These are phyloP conservation scores for Gentiana macrophylla DNA, from an alignment of 257 asterid genomes.

Conservation along the genomic window DNA sequence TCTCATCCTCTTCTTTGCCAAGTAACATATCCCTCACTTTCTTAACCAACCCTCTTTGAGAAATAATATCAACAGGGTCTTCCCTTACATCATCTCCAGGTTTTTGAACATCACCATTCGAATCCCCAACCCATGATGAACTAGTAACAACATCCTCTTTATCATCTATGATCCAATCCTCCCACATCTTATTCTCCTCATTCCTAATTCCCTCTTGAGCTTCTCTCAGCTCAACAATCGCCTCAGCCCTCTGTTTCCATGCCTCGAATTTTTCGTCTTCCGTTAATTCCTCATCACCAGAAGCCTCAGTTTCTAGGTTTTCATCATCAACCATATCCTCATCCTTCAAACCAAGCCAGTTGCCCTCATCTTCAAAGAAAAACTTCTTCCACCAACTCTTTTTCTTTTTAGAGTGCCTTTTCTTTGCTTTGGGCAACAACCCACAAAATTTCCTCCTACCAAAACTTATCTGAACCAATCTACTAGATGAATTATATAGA, in stretches of 20 bases:
- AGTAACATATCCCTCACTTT: slow-evolving; percentile 58
- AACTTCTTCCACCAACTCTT: slow-evolving; percentile 82
- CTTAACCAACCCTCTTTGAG: slow-evolving; percentile 70
- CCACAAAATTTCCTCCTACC: slow-evolving; percentile 40
- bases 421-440: slow-evolving; percentile 65
- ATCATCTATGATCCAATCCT: slow-evolving; percentile 81
- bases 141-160: slow-evolving; percentile 34
- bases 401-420: slow-evolving; percentile 33
- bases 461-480: slow-evolving; percentile 24
- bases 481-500: slow-evolving; percentile 16
- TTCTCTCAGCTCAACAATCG: slow-evolving; percentile 82
- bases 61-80: slow-evolving; percentile 37
- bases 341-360: slow-evolving; percentile 90
- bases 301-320: slow-evolving; percentile 39
- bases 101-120: slow-evolving; percentile 33
- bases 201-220: slow-evolving; percentile 77
- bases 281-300: slow-evolving; percentile 41
- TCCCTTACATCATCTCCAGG: slow-evolving; percentile 30
- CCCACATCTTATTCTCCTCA: slow-evolving; percentile 88
- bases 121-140: slow-evolving; percentile 45
- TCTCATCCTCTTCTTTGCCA: slow-evolving; percentile 83
- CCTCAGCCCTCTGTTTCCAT: slow-evolving; percentile 92
- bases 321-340: slow-evolving; percentile 53
- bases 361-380: slow-evolving; percentile 70
- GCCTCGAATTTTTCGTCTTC: slow-evolving; percentile 90